phyloP scores from a whole-genome alignment of 495 filamentous ascomycete species.

The Clavariopsis aquatica region DNA sequence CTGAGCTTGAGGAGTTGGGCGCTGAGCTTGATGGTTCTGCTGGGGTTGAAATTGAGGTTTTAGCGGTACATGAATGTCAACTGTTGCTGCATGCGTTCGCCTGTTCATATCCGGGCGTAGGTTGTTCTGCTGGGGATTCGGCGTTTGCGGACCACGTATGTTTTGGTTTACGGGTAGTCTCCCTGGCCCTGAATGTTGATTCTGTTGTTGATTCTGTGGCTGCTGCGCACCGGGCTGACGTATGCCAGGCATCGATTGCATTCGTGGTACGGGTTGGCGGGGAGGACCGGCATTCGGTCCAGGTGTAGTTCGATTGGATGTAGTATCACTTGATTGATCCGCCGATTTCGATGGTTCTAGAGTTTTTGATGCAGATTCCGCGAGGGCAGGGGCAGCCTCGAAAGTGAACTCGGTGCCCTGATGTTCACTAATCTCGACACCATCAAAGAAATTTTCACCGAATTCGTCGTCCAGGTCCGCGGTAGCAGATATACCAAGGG shows the following conservation, averaged over 20 bases:
- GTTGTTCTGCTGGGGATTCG: conserved; percentile 16
- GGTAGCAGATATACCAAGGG: conserved; percentile 24
- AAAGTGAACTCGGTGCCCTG: conserved; percentile 30
- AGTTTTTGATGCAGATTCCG: conserved; percentile 10
- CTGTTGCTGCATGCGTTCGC: conserved; percentile 27
- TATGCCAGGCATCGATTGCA: conserved; percentile 41
- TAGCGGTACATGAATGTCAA: conserved; percentile 27
- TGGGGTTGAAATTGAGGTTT: conserved; percentile 19
- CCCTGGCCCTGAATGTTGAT: conserved; percentile 21
- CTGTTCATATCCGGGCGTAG: conserved; percentile 12
- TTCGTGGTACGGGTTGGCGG: conserved; percentile 32
- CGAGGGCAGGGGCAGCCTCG: conserved; percentile 1
- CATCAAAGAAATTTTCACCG: conserved; percentile 58
- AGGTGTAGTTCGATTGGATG: conserved; percentile 28
- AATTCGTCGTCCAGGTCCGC: conserved; percentile 63
- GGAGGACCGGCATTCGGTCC: conserved; percentile 14
- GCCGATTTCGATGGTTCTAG: conserved; percentile 3
- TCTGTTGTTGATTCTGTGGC: conserved; percentile 31
- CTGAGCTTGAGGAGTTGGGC: background rate
- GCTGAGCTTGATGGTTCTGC: background rate
- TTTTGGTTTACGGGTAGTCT: conserved; percentile 30
- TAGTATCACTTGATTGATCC: conserved; percentile 3
- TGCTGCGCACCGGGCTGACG: conserved; percentile 30
- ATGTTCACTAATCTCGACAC: conserved; percentile 40
- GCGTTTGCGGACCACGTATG: conserved; percentile 34